phyloP scores from a whole-genome alignment of 257 asterid species.

The Nyctanthes arbortristis region DNA sequence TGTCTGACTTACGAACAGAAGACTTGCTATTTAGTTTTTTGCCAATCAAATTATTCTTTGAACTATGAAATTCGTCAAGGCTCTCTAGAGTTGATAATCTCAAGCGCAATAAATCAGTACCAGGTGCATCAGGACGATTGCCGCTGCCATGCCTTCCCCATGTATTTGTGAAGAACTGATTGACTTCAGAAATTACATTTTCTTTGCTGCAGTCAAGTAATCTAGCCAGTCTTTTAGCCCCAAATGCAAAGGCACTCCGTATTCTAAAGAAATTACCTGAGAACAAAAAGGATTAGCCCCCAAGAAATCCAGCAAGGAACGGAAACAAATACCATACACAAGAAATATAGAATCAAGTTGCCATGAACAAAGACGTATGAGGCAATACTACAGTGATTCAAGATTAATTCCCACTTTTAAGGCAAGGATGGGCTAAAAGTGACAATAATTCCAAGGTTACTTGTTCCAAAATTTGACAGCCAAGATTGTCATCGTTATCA shows the following conservation, averaged over 20 bases:
- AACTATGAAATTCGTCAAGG: constrained; percentile 40
- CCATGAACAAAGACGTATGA: not conserved
- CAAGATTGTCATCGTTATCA: not conserved
- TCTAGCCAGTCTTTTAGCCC: constrained; percentile 79
- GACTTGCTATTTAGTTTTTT: constrained; percentile 43
- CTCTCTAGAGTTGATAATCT: constrained; percentile 47
- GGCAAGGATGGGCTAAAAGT: not conserved
- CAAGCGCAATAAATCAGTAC: constrained; percentile 37
- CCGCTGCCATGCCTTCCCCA: constrained; percentile 95
- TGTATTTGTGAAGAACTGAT: constrained; percentile 84
- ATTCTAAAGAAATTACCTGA: constrained; percentile 86
- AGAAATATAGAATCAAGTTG: not conserved
- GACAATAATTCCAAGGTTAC: not conserved
- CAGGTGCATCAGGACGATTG: constrained; percentile 84
- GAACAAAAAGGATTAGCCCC: constrained; percentile 17
- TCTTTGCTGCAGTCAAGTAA: constrained; percentile 73
- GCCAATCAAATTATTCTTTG: constrained; percentile 28
- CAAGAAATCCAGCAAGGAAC: constrained; percentile 1
- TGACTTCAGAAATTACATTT: constrained; percentile 54
- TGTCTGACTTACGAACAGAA: constrained; percentile 29
- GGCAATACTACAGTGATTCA: too few species aligned
- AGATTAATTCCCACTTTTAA: not conserved
- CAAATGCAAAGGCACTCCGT: constrained; percentile 92
- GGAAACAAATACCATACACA: constrained; percentile 5
- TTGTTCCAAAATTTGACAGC: not conserved